Evolutionary conservation across 495 filamentous ascomycete genomes (phyloP), one percentile per base, ranked within the genome.

Genomic region (Trichoderma virens): DNA sequence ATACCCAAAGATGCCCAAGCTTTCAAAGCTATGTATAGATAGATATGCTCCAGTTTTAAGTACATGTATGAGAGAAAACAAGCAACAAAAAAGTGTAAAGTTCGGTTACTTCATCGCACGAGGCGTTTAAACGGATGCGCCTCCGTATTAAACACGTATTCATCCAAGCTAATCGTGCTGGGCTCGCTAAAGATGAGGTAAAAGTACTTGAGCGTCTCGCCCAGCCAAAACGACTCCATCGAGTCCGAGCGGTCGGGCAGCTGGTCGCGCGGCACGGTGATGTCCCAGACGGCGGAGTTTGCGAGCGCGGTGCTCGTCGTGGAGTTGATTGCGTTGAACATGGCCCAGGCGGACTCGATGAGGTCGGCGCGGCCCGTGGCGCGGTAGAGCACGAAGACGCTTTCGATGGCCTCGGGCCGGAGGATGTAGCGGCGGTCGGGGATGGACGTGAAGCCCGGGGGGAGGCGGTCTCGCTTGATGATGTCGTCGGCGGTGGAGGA

Each of bases 61-160:
- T n/a, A n/a, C n/a, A n/a, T n/a, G n/a, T n/a, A n/a, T n/a, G n/a
- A n/a, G n/a, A n/a, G n/a, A n/a, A n/a, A n/a, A n/a, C n/a, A n/a
- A n/a, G n/a, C n/a, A n/a, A n/a, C n/a, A n/a, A n/a, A n/a, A n/a
- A n/a, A n/a, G n/a, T n/a, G n/a, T n/a, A n/a, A n/a, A n/a, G n/a
- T n/a, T n/a, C n/a, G n/a, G n/a, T n/a, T n/a, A n/a, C n/a, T n/a
- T n/a, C n/a, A n/a, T n/a, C n/a, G 70, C 38, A 70, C 47, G 11
- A 74, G 69, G 65, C 80, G 69, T 63, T 74, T 76, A 27, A 96
- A 80, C 8, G 88, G 85, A 74, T 95, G 92, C 2, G 90, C 92
- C 76, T 95, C 92, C 0, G 91, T 96, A 72, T 94, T 96, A 66
- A 95, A 87, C 8, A 96, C 88, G 39, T 89, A 84, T 31, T 91